phyloP scores from a whole-genome alignment of 176 grass and related monocot species.

The Avena eriantha region DNA sequence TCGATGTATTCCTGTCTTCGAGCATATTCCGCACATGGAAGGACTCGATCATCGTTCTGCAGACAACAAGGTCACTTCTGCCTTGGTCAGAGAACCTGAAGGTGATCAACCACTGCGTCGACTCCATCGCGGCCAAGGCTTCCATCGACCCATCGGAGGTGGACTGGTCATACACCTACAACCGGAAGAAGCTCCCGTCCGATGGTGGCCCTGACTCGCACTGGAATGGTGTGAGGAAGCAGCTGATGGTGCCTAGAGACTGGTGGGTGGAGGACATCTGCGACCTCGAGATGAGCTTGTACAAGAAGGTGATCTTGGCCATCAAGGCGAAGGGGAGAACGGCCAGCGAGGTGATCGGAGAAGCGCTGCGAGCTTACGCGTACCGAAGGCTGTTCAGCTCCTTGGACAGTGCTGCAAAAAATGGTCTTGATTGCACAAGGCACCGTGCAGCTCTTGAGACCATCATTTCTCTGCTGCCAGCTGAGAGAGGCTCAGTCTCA shows the following conservation, averaged over 20 bases:
- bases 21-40: constrained; percentile 93
- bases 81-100: constrained; percentile 80
- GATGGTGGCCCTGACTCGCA: constrained; percentile 66
- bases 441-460: constrained; percentile 57
- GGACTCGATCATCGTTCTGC: constrained; percentile 90
- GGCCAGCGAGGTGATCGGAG: constrained; percentile 59
- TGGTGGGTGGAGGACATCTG: constrained; percentile 99
- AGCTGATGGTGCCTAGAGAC: constrained; percentile 66
- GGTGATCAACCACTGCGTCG: constrained; percentile 72
- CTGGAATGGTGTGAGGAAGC: constrained; percentile 89
- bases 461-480: constrained; percentile 64
- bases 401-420: constrained; percentile 52
- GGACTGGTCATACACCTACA: constrained; percentile 97
- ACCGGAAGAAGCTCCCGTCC: constrained; percentile 75
- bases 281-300: constrained; percentile 82
- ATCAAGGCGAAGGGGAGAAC: constrained; percentile 71
- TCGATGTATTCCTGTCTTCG: constrained; percentile 84
- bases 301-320: constrained; percentile 71
- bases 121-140: constrained; percentile 70
- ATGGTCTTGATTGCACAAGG: constrained; percentile 54
- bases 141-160: constrained; percentile 85
- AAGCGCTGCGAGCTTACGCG: constrained; percentile 78
- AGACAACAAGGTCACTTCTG: constrained; percentile 71
- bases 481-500: constrained; percentile 62
- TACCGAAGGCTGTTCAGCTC: constrained; percentile 68